Evolutionary conservation across 2,329 filamentous ascomycete species (phyloP), one percentile per base, ranked within the genome.

Genomic region (Cryoendolithus antarcticus): DNA sequence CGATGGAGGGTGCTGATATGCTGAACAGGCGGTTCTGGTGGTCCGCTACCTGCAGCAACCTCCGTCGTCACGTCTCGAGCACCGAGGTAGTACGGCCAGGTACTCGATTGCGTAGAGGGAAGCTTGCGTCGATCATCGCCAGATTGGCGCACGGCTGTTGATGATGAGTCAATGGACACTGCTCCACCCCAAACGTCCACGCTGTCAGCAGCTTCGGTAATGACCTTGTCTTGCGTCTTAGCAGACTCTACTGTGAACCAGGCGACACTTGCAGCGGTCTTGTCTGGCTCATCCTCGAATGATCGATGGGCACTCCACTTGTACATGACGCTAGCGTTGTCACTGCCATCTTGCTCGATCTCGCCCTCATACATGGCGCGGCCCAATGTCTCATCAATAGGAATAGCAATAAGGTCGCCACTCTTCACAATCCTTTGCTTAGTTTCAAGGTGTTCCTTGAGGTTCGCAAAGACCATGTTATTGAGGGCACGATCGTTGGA

Each of bases 241-340:
- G 93, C 79, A 43, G 85, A 82, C 30, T 82, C 81, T 31, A 98
- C 82, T 47, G 80, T 84, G 67, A 95, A 96, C 91, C 91, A 98
- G 6, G 85, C 88, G 12, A 93, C 82, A 24, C 61, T 53, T 8
- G 43, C 47, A 27, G 41, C 35, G n/a, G 10, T 34, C 11, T 9
- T 32, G 3, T 21, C 6, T 21, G 30, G 10, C 12, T 3, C 30
- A 21, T 30, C 19, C 13, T 34, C 34, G 11, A 24, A 28, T 10
- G 32, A 21, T 30, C 37, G 34, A 21, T 37, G 34, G 10, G 39
- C 39, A 15, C 39, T 41, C 39, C 39, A 41, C 21, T 41, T 41
- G 39, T 41, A 41, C 39, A 41, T 41, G 21, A 35, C 34, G 10
- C 39, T 34, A n/a, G 37, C 39, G 2, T 35, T 35, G 12, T 41